Conservation (phyloP, 768 basidiomycete species). For the Pulveroboletus sp. region DNA sequence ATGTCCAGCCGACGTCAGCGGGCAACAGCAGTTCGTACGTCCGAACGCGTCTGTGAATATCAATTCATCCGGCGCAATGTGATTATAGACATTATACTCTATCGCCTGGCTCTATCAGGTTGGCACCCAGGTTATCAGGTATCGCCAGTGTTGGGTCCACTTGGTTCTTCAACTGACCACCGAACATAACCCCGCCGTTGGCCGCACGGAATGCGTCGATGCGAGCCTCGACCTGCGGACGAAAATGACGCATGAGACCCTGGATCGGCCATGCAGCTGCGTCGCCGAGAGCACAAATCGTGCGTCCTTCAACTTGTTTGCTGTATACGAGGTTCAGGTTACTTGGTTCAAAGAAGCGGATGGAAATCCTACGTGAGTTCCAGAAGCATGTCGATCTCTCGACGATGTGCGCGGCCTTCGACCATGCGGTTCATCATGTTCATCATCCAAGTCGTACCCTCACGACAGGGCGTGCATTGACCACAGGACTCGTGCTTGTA, state of each 20-base stretch:
- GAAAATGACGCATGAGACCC: constrained; percentile 96
- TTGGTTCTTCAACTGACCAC: constrained; percentile 68
- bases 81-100: constrained; percentile 18
- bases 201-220: constrained; percentile 70
- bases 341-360: background rate
- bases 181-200: constrained; percentile 84
- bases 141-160: constrained; percentile 66
- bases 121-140: constrained; percentile 68
- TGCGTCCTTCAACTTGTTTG: constrained; percentile 95
- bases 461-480: constrained; percentile 91
- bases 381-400: constrained; percentile 98
- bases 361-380: constrained; percentile 72
- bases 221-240: constrained; percentile 88
- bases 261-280: constrained; percentile 99
- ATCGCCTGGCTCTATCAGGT: constrained; percentile 39
- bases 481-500: constrained; percentile 99
- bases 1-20: too few species aligned
- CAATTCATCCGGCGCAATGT: background rate
- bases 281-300: constrained; percentile 95
- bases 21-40: background rate
- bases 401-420: constrained; percentile 81
- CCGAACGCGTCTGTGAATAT: constrained; percentile 3
- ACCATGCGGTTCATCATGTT: constrained; percentile 99
- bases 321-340: constrained; percentile 34
- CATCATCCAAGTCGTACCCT: constrained; percentile 99